Conservation (phyloP, 2,329 filamentous ascomycete species). For the Colletotrichum godetiae region DNA sequence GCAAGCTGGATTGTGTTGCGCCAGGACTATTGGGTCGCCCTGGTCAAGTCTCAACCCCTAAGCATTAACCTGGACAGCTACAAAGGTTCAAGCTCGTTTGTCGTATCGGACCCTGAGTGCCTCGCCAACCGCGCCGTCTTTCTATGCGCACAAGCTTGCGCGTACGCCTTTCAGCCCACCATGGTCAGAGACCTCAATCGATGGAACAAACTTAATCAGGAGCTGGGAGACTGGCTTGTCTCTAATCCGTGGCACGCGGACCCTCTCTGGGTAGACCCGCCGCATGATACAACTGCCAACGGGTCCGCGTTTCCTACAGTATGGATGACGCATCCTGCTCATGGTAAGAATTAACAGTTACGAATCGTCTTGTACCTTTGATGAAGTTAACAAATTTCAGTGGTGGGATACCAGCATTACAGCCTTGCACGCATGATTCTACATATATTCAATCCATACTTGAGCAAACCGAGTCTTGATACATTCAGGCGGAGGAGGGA, state of each 20-base stretch:
- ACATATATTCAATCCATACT: conserved; percentile 50
- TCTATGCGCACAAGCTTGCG: conserved; percentile 45
- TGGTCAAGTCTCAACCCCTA: conserved; percentile 51
- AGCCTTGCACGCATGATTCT: conserved; percentile 52
- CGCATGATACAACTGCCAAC: conserved; percentile 10
- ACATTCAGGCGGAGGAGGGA: conserved; percentile 37
- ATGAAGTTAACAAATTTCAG: conserved; percentile 28
- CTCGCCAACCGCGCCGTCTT: conserved; percentile 43
- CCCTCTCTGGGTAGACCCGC: conserved; percentile 20
- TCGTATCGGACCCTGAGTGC: conserved; percentile 40
- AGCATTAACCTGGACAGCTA: conserved; percentile 51
- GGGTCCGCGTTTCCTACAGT: conserved; percentile 32
- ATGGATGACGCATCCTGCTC: conserved; percentile 26
- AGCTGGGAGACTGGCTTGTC: conserved; percentile 40
- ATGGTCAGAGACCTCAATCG: conserved; percentile 38
- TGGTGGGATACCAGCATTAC: conserved; percentile 53
- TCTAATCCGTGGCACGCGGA: conserved; percentile 36
- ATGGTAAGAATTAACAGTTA: not conserved
- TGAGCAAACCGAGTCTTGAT: conserved; percentile 40
- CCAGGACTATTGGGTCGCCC: conserved; percentile 60
- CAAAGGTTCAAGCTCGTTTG: conserved; percentile 39
- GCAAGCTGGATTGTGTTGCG: conserved; percentile 60
- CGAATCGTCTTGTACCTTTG: fast-evolving
- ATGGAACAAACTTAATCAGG: conserved; percentile 38
- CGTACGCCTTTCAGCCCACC: conserved; percentile 46